phyloP scores from a whole-genome alignment of 441 rosid genomes.

The Mallotus japonicus region DNA sequence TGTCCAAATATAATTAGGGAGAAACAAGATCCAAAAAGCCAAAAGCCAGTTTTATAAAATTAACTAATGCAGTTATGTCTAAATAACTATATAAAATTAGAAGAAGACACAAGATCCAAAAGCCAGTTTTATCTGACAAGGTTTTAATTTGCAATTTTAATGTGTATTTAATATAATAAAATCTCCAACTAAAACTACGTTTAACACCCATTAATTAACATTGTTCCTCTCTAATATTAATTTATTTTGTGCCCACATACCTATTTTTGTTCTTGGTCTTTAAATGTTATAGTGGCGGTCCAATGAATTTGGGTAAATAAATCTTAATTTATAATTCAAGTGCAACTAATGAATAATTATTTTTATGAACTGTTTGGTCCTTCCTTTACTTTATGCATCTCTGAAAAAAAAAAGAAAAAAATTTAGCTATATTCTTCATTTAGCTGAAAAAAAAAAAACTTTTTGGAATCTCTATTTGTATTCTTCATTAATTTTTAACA shows the following conservation, averaged over 20 bases:
- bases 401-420: not conserved
- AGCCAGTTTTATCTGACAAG: slow-evolving; percentile 7
- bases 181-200: not conserved
- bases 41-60: too few relatives aligned
- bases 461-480: slow-evolving; percentile 19
- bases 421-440: too few relatives aligned
- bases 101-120: slow-evolving; percentile 36
- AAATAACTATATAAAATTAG: not conserved
- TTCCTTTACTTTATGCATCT: not conserved
- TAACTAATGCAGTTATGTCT: not conserved
- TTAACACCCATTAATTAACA: not conserved
- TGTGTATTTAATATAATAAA: not conserved
- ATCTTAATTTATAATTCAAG: not conserved
- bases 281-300: slow-evolving; percentile 10
- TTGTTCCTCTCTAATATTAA: too few relatives aligned
- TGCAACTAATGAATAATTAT: not conserved
- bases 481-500: not conserved
- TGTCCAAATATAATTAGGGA: not conserved
- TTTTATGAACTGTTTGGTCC: not conserved
- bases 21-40: too few relatives aligned
- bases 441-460: not conserved
- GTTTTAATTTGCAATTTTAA: not conserved
- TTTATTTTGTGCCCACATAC: slow-evolving; percentile 16
- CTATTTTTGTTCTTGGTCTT: slow-evolving; percentile 11
- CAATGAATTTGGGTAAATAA: not conserved